Evolutionary conservation across 1,284 basidiomycete species (phyloP).

Genomic region (Cutaneotrichosporon curvatum): DNA sequence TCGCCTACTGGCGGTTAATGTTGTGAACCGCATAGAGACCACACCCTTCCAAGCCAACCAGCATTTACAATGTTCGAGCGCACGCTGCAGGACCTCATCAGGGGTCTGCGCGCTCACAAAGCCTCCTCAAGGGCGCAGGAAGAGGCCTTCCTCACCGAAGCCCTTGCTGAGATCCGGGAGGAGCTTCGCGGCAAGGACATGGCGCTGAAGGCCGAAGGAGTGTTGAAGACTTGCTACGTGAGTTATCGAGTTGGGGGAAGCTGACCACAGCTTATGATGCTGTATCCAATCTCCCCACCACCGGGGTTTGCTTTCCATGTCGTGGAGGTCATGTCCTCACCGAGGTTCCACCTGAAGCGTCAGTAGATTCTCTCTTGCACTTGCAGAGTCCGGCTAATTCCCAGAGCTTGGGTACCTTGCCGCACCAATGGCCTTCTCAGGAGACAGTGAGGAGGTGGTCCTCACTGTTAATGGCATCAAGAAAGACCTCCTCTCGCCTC

Average conservation of each 20-base stretch:
- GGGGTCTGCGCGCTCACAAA: slow-evolving; percentile 64
- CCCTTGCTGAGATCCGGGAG: slow-evolving; percentile 65
- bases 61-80: slow-evolving; percentile 74
- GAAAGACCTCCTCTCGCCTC: slow-evolving; percentile 81
- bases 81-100: slow-evolving; percentile 83
- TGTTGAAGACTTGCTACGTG: slow-evolving; percentile 95
- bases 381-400: neutral
- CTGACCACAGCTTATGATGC: slow-evolving; percentile 45
- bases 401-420: slow-evolving; percentile 86
- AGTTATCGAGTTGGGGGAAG: slow-evolving; percentile 38
- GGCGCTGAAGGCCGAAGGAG: slow-evolving; percentile 89
- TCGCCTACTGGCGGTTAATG: too few relatives aligned
- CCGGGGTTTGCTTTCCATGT: slow-evolving; percentile 69
- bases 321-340: slow-evolving; percentile 94
- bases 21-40: too few relatives aligned
- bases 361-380: slow-evolving; percentile 7
- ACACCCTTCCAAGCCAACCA: neutral
- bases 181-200: slow-evolving; percentile 93
- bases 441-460: slow-evolving; percentile 95
- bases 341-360: slow-evolving; percentile 79
- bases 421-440: slow-evolving; percentile 82
- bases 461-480: slow-evolving; percentile 95
- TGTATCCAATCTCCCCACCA: slow-evolving; percentile 48
- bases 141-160: slow-evolving; percentile 48
- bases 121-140: slow-evolving; percentile 44